Percentiles rank a stretch among this genome's conserved stretches.
These are phyloP conservation scores for Puccinia novopanici DNA, from an alignment of 1,284 basidiomycete species.

Conservation along the genomic window DNA sequence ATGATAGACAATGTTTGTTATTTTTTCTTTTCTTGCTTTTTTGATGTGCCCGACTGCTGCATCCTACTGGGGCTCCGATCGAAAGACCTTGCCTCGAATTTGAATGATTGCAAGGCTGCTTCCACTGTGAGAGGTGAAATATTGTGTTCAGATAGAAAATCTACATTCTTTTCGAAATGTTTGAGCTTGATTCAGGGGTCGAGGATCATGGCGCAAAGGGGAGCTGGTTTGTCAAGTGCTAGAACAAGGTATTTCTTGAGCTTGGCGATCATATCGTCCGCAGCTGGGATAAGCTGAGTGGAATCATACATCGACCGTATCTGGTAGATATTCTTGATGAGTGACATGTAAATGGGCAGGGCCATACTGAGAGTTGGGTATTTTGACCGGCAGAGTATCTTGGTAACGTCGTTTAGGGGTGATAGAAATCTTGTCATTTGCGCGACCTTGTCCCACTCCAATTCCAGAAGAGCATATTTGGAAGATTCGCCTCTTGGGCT, in stretches of 20 bases:
- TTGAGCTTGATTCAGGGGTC: conserved; percentile 13
- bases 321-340: not conserved
- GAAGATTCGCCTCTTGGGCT: not conserved
- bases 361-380: conserved; percentile 19
- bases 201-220: not conserved
- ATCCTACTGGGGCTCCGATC: not conserved
- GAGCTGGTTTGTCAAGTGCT: not conserved
- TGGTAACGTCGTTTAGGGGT: not conserved
- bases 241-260: not conserved
- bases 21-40: not conserved
- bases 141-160: not conserved
- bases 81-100: not conserved
- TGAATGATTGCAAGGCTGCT: too few species aligned
- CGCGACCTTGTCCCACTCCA: conserved; percentile 6
- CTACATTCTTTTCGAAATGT: not conserved
- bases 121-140: not conserved
- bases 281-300: not conserved
- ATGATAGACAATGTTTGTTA: too few species aligned
- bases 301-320: too few species aligned
- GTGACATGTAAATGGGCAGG: conserved; percentile 11
- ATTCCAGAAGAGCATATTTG: not conserved
- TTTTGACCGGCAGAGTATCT: conserved; percentile 16
- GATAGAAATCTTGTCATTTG: not conserved
- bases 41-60: not conserved
- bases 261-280: not conserved